These are phyloP conservation scores for Serendipita sp. DNA, from an alignment of 768 basidiomycete genomes.

Conservation along the genomic window DNA sequence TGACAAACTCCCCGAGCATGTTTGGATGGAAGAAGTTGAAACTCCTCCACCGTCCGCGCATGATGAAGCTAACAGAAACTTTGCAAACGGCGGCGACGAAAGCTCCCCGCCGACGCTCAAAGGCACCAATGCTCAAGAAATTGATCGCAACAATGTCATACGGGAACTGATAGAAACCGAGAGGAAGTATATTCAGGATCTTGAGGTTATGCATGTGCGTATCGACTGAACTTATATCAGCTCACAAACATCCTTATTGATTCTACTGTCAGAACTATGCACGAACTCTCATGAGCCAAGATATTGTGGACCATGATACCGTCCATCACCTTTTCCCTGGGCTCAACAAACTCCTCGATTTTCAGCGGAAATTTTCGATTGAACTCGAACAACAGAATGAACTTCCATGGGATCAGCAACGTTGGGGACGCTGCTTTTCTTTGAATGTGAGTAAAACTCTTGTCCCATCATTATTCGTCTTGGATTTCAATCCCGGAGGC, in stretches of 20 bases:
- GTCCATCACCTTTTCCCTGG: conserved; percentile 92
- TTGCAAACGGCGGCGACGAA: conserved; percentile 1
- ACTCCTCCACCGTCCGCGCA: conserved; percentile 24
- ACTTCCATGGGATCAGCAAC: conserved; percentile 64
- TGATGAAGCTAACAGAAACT: conserved; percentile 4
- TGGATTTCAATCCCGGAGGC: conserved; percentile 19
- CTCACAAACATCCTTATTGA: not conserved
- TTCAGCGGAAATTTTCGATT: conserved; percentile 87
- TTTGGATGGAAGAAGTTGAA: conserved; percentile 37
- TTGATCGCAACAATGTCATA: conserved; percentile 59
- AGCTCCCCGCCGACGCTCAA: conserved; percentile 10
- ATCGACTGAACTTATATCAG: conserved; percentile 9
- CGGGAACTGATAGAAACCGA: conserved; percentile 89
- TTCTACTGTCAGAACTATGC: conserved; percentile 60
- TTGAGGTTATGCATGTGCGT: conserved; percentile 88
- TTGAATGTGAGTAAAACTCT: conserved; percentile 47
- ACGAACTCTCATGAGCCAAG: conserved; percentile 59
- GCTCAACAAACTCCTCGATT: conserved; percentile 87
- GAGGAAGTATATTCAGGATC: conserved; percentile 88
- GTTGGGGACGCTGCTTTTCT: conserved; percentile 74
- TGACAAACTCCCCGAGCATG: conserved; percentile 49
- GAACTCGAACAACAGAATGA: conserved; percentile 75
- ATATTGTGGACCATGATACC: conserved; percentile 83
- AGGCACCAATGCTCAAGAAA: conserved; percentile 29
- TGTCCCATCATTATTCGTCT: conserved; percentile 25